These are phyloP conservation scores for Beauveria bassiana DNA, from an alignment of 2,329 filamentous ascomycete genomes.

Conservation along the genomic window DNA sequence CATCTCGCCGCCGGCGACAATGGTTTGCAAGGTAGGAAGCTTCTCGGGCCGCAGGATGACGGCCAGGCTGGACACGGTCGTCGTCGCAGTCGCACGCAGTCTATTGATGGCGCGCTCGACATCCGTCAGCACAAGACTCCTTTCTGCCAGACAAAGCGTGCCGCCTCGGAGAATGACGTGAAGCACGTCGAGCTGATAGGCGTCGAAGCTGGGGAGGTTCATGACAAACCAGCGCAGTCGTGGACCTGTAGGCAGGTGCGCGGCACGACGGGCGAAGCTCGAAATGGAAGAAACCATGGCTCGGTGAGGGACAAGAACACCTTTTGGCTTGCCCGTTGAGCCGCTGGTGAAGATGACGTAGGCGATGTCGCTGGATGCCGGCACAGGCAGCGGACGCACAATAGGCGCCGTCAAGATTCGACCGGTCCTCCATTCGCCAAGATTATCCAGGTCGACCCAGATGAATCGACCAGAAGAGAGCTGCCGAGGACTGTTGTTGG, in stretches of 20 bases:
- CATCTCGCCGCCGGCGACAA: conserved; percentile 6
- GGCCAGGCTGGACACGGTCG: conserved; percentile 5
- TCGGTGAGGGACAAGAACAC: conserved; percentile 71
- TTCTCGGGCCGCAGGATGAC: background rate
- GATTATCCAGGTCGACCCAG: conserved; percentile 3
- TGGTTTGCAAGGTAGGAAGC: background rate
- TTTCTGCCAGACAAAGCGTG: conserved; percentile 3
- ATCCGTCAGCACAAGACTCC: conserved; percentile 4
- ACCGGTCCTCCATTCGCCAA: background rate
- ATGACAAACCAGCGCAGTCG: conserved; percentile 7
- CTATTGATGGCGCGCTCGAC: background rate
- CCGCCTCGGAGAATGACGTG: background rate
- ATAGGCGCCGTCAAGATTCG: background rate
- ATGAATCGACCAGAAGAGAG: conserved; percentile 11
- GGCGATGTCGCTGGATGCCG: conserved; percentile 21
- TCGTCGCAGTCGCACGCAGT: conserved; percentile 3
- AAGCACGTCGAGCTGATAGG: background rate
- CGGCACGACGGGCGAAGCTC: background rate
- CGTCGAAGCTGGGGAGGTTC: conserved; percentile 4
- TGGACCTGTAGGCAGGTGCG: background rate
- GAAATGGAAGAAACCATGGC: background rate
- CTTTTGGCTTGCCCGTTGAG: conserved; percentile 42
- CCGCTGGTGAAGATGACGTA: conserved; percentile 39
- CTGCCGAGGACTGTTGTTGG: conserved; percentile 14
- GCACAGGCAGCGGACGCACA: background rate